Evolutionary conservation across 1,284 basidiomycete species (phyloP).

Genomic region (Ganoderma meredithae): DNA sequence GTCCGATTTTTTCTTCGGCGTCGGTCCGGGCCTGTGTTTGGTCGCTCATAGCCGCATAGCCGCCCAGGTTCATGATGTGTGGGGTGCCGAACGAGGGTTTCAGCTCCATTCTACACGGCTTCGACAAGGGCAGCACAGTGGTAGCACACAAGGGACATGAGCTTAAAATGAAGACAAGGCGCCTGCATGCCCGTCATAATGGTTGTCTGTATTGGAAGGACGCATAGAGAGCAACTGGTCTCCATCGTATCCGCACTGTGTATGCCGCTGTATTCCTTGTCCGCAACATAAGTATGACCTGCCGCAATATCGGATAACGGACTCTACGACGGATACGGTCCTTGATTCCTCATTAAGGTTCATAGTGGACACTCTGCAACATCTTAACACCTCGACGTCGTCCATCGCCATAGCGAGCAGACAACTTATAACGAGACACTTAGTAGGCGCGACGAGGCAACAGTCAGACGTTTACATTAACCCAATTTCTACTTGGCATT

Average conservation of each 20-base stretch:
- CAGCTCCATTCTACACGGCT: background rate
- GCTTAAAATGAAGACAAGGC: background rate
- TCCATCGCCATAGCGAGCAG: background rate
- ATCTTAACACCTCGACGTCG: background rate
- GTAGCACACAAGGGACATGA: background rate
- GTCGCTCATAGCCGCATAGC: background rate
- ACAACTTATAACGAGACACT: background rate
- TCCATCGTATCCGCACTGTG: background rate
- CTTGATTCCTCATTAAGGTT: background rate
- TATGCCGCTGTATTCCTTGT: background rate
- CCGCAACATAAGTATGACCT: background rate
- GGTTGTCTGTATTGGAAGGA: background rate
- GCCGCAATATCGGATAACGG: background rate
- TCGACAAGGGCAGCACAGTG: background rate
- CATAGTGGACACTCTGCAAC: background rate
- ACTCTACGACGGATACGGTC: background rate
- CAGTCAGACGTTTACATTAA: background rate
- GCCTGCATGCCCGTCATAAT: background rate
- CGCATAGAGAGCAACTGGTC: background rate
- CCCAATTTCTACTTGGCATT: background rate
- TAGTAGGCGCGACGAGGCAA: background rate
- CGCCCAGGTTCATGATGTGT: background rate
- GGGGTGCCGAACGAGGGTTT: background rate
- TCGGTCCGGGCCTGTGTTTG: background rate
- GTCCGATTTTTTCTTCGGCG: constrained; percentile 1